Base-by-base conservation (phyloP, 2,329 filamentous ascomycete genomes). In the Rugonectria rugulosa region DNA sequence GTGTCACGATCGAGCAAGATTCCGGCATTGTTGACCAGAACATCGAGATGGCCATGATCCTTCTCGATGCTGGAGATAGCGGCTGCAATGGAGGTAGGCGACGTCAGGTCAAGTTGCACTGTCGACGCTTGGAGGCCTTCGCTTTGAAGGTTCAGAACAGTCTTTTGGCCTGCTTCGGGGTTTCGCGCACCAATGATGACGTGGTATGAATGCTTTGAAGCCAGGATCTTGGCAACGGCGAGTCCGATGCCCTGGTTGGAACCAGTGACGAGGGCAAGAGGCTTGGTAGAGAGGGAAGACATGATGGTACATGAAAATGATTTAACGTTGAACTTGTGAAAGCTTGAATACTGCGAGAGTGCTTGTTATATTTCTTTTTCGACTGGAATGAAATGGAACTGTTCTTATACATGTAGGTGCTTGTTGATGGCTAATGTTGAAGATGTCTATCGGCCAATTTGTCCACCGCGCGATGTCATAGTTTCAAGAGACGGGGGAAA, bases 11-110 rank as follows among this genome's bases (percentile, higher is more conserved):
- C 69, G 17, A 69, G 29, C 21, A 68, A 53, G 37, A 70, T 54
- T 14, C 63, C 69, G 19, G 70, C 70, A 53, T 73, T 73, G 60
- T 73, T 70, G 59, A 71, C 40, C 5, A 73, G 69, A 2, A 71
- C 67, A 53, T 72, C 69, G 12, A 73, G 63, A 14, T 55, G 57
- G 29, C 67, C 68, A 54, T 58, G 58, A 4, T 36, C 51, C 1
- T 51, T 40, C 5, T 45, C 32, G 21, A 72, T 66, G 29, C n/a
- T 24, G 2, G 40, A 19, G 26, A 65, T 50, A 6, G 69, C 66
- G 0, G 55, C 59, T 15, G 27, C 17, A 53, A 72, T 67, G 11
- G 70, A 72, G 4, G 48, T 42, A 21, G 69, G 62, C 2, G 62
- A 69, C 17, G 44, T 58, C 15, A 68, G 50, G 38, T 70, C 64